These are phyloP conservation scores for Marasmius oreades DNA, from an alignment of 1,284 basidiomycete genomes.

Conservation along the genomic window DNA sequence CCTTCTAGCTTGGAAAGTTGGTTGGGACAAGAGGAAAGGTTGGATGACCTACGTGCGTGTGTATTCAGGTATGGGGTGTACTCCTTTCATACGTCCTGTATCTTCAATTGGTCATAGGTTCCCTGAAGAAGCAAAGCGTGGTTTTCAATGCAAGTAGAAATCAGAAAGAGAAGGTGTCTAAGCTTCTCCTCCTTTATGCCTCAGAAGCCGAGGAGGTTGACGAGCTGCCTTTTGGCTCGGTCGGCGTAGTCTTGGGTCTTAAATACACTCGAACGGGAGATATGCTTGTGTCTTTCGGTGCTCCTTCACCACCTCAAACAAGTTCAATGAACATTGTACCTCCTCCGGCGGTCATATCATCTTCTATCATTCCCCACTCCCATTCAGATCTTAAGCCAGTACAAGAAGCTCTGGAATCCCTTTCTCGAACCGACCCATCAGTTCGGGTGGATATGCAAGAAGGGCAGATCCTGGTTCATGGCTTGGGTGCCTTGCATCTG, in stretches of 20 bases:
- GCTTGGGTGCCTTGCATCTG: constrained; percentile 81
- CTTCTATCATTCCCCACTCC: constrained; percentile 77
- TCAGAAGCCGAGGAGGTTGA: constrained; percentile 78
- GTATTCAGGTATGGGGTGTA: constrained; percentile 74
- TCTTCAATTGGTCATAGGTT: constrained; percentile 41
- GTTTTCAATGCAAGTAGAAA: constrained; percentile 70
- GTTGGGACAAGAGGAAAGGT: constrained; percentile 79
- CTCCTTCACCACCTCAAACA: constrained; percentile 30
- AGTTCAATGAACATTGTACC: constrained; percentile 66
- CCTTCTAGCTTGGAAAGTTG: constrained; percentile 85
- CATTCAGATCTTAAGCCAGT: constrained; percentile 78
- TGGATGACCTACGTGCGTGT: constrained; percentile 92
- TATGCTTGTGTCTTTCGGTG: constrained; percentile 60
- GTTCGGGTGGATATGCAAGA: constrained; percentile 75
- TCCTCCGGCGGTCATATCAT: constrained; percentile 76
- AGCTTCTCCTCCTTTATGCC: constrained; percentile 80
- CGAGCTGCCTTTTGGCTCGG: constrained; percentile 76
- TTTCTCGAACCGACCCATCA: constrained; percentile 85
- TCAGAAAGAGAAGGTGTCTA: constrained; percentile 70
- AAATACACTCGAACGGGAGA: constrained; percentile 87
- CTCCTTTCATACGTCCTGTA: neutral
- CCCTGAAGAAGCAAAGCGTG: constrained; percentile 57
- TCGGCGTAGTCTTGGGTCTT: constrained; percentile 83
- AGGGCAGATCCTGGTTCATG: constrained; percentile 81
- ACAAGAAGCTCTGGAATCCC: constrained; percentile 67